phyloP scores from a whole-genome alignment of 495 filamentous ascomycete species.

The Penicillium waksmanii region DNA sequence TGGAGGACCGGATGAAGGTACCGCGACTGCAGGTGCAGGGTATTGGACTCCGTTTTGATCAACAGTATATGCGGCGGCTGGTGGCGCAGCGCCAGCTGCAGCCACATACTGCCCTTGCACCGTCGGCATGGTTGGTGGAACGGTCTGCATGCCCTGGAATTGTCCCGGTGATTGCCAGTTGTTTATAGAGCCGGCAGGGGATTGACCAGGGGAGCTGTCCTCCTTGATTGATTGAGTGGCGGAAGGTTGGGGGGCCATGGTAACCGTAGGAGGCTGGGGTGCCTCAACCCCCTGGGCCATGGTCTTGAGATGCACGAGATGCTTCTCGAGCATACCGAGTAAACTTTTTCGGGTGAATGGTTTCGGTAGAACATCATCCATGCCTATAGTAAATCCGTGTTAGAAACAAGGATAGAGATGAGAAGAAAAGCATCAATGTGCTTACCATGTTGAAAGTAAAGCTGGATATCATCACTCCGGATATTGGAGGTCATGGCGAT shows the following conservation, averaged over 20 bases:
- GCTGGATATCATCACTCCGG: constrained; percentile 92
- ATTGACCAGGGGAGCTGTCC: constrained; percentile 79
- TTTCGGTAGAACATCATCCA: constrained; percentile 97
- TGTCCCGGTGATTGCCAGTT: constrained; percentile 77
- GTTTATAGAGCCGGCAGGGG: constrained; percentile 67
- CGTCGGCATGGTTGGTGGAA: constrained; percentile 49
- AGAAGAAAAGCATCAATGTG: not conserved
- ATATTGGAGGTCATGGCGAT: constrained; percentile 99
- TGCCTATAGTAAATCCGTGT: constrained; percentile 60
- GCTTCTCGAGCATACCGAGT: constrained; percentile 85
- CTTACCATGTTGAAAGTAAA: constrained; percentile 95
- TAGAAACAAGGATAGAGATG: constrained; percentile 17
- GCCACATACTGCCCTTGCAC: constrained; percentile 57
- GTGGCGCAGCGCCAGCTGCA: constrained; percentile 40
- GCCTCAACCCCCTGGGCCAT: constrained; percentile 59
- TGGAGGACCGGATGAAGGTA: constrained; percentile 47
- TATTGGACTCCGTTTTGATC: constrained; percentile 58
- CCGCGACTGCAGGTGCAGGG: constrained; percentile 49
- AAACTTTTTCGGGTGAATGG: constrained; percentile 97
- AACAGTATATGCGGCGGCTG: constrained; percentile 49
- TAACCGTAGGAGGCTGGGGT: constrained; percentile 49
- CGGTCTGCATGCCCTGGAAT: constrained; percentile 65
- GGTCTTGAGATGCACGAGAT: constrained; percentile 77
- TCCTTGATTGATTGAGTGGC: constrained; percentile 72
- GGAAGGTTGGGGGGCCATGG: constrained; percentile 55